These are phyloP conservation scores for Bryoglossum gracile DNA, from an alignment of 495 filamentous ascomycete genomes.

Conservation along the genomic window DNA sequence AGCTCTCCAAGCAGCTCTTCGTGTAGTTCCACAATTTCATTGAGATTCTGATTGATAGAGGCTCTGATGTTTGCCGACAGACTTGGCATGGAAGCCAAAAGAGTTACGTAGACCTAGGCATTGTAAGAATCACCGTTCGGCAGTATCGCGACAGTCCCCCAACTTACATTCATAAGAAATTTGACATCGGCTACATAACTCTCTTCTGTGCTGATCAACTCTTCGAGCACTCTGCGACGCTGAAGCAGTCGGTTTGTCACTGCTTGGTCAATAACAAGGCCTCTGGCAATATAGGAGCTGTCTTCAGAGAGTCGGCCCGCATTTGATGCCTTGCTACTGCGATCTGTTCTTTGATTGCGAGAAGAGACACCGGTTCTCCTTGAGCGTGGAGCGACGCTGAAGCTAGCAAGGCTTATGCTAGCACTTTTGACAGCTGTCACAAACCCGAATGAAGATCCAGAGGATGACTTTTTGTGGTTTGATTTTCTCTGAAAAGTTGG, in stretches of 20 bases:
- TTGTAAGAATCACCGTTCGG: too few species aligned
- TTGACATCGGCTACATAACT: conserved; percentile 83
- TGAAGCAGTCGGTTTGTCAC: conserved; percentile 63
- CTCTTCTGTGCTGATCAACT: conserved; percentile 78
- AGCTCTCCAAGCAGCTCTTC: conserved; percentile 62
- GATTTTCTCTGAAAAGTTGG: conserved; percentile 27
- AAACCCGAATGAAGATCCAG: conserved; percentile 63
- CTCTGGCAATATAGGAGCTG: conserved; percentile 47
- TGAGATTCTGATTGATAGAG: conserved; percentile 59
- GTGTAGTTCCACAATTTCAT: conserved; percentile 63
- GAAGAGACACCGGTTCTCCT: conserved; percentile 45
- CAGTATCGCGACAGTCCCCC: too few species aligned
- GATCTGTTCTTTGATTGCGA: conserved; percentile 50
- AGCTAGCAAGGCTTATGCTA: conserved; percentile 61
- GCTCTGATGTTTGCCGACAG: conserved; percentile 47
- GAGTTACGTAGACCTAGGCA: conserved; percentile 61
- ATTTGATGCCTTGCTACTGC: conserved; percentile 55
- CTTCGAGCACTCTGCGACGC: conserved; percentile 70
- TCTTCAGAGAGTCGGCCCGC: conserved; percentile 61
- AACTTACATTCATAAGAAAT: conserved; percentile 75
- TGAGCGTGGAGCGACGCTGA: conserved; percentile 56
- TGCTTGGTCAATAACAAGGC: conserved; percentile 56
- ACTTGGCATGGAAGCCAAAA: conserved; percentile 53
- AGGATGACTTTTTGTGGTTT: conserved; percentile 53
- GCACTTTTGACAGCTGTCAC: conserved; percentile 72